A percentile compares a stretch with the other conserved stretches of the same genome.
Evolutionary conservation across 495 filamentous ascomycete species (phyloP).

Genomic region (Xylaria intraflava): DNA sequence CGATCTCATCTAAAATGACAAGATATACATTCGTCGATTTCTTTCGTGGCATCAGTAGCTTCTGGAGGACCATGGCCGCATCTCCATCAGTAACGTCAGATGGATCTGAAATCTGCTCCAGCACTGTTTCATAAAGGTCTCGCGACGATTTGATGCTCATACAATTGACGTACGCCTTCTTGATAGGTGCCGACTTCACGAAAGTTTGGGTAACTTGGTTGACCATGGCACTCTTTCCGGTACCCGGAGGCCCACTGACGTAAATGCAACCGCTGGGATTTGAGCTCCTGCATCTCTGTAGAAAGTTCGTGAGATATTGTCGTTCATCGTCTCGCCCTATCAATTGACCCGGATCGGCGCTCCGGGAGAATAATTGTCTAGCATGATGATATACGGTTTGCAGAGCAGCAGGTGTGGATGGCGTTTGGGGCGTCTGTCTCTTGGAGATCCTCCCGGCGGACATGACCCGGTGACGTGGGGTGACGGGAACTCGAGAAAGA

Average conservation of each 20-base stretch:
- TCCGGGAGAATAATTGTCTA: constrained; percentile 78
- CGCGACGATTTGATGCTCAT: constrained; percentile 83
- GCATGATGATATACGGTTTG: constrained; percentile 79
- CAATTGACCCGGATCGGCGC: constrained; percentile 64
- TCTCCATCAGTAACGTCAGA: constrained; percentile 41
- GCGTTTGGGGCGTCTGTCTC: constrained; percentile 52
- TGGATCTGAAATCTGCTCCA: constrained; percentile 44
- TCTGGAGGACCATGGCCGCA: constrained; percentile 53
- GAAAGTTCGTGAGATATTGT: constrained; percentile 60
- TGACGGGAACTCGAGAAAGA: constrained; percentile 37
- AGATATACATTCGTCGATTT: constrained; percentile 56
- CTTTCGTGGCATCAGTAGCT: constrained; percentile 57
- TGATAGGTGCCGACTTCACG: constrained; percentile 41
- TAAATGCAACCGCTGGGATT: constrained; percentile 80
- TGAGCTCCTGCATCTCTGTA: constrained; percentile 54
- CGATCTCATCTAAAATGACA: constrained; percentile 88
- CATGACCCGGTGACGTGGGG: constrained; percentile 45
- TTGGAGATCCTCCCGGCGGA: constrained; percentile 44
- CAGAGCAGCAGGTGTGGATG: constrained; percentile 53
- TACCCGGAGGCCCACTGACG: constrained; percentile 91
- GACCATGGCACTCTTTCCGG: constrained; percentile 92
- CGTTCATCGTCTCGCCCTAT: constrained; percentile 80
- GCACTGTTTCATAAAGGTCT: constrained; percentile 71
- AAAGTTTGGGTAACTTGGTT: constrained; percentile 64
- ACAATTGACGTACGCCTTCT: constrained; percentile 82